Evolutionary conservation across 75 land plant species (phyloP).

Genomic region (Pinus tabuliformis): DNA sequence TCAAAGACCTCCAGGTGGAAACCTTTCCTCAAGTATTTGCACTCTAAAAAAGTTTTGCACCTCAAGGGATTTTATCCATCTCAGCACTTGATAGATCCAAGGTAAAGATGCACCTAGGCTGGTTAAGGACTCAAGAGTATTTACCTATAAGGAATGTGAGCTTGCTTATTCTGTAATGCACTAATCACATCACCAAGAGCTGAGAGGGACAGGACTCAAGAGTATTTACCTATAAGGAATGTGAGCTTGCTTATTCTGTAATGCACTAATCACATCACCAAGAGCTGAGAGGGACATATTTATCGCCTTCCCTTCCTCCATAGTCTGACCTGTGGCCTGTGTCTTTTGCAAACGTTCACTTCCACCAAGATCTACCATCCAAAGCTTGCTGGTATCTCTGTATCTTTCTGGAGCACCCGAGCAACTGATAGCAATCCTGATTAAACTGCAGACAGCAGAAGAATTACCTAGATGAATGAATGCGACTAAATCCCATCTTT

Average conservation of each 20-base stretch:
- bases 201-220: no score
- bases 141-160: no score
- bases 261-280: constrained; percentile 87
- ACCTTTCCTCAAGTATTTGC: no score
- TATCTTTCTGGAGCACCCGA: constrained; percentile 28
- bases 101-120: not conserved
- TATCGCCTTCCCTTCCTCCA: constrained; percentile 88
- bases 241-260: constrained; percentile 58
- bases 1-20: no score
- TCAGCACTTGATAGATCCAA: no score
- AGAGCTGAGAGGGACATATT: constrained; percentile 92
- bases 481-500: not conserved
- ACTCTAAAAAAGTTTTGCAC: no score
- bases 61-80: no score
- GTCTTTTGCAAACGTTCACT: constrained; percentile 84
- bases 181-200: no score
- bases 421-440: constrained; percentile 43
- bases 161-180: no score
- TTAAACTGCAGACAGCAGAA: constrained; percentile 35
- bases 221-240: constrained; percentile 77
- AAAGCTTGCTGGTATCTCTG: constrained; percentile 62
- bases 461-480: not conserved
- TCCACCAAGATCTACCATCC: constrained; percentile 96
- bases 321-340: constrained; percentile 65
- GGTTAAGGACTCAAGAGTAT: no score